phyloP scores from a whole-genome alignment of 371 early-diverging fungal genomes.

The Mucor circinelloides region DNA sequence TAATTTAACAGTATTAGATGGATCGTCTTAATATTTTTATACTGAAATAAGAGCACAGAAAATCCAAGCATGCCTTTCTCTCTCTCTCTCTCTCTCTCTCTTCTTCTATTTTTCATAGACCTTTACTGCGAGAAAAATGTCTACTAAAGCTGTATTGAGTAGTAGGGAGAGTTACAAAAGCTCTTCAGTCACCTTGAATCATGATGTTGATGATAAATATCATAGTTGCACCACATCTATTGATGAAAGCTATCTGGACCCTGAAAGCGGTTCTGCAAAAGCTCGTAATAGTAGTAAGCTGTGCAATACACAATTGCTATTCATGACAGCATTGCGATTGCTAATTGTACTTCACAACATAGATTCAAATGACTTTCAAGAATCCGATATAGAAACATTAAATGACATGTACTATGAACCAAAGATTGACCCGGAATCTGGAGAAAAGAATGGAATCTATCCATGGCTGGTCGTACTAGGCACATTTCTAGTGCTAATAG shows the following conservation, averaged over 20 bases:
- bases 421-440: neutral
- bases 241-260: no score
- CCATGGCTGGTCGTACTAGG: slow-evolving; percentile 64
- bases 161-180: neutral
- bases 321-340: neutral
- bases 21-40: neutral
- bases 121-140: neutral
- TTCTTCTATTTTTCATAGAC: neutral
- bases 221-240: neutral
- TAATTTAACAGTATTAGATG: neutral
- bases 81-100: neutral
- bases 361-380: neutral
- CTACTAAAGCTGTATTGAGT: neutral
- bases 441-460: slow-evolving; percentile 12
- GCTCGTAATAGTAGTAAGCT: neutral
- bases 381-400: neutral
- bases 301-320: neutral
- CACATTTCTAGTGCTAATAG: slow-evolving; percentile 57
- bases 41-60: no score
- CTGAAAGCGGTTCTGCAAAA: neutral
- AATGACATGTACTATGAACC: neutral
- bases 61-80: no score
- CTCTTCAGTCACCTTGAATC: neutral
- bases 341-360: neutral
- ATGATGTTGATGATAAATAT: neutral